Percentiles rank a stretch among this genome's conserved stretches.
phyloP scores from a whole-genome alignment of 768 basidiomycete species.

The Chalciporus piperatus region DNA sequence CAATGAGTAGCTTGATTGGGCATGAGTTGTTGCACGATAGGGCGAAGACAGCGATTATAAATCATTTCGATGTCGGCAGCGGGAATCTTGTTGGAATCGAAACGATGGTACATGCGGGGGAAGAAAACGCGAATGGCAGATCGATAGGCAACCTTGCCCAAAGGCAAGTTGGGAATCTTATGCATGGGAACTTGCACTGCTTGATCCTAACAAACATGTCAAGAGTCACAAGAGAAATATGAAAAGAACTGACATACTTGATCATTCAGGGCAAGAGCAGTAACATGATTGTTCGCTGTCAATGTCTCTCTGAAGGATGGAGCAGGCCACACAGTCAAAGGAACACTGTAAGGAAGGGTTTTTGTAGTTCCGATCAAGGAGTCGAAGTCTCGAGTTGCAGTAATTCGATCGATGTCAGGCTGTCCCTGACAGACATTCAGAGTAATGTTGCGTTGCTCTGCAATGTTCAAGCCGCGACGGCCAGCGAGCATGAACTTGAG shows the following conservation, averaged over 20 bases:
- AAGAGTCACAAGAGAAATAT: no score
- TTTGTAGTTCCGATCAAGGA: slow-evolving; percentile 4
- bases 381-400: neutral
- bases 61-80: neutral
- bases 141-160: slow-evolving; percentile 5
- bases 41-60: slow-evolving; percentile 1
- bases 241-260: no score
- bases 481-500: slow-evolving; percentile 7
- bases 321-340: neutral
- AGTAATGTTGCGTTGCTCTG: neutral
- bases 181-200: neutral
- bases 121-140: slow-evolving; percentile 1
- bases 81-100: neutral
- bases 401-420: neutral
- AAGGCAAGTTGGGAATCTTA: slow-evolving; percentile 2
- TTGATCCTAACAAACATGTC: no score
- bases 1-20: slow-evolving; percentile 3
- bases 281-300: neutral
- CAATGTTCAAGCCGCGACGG: neutral
- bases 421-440: neutral
- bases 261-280: no score
- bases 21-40: neutral
- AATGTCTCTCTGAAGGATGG: neutral
- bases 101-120: neutral
- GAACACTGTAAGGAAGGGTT: neutral